Evolutionary conservation across 1,284 basidiomycete species (phyloP).

Genomic region (Ceratobasidium sp.): DNA sequence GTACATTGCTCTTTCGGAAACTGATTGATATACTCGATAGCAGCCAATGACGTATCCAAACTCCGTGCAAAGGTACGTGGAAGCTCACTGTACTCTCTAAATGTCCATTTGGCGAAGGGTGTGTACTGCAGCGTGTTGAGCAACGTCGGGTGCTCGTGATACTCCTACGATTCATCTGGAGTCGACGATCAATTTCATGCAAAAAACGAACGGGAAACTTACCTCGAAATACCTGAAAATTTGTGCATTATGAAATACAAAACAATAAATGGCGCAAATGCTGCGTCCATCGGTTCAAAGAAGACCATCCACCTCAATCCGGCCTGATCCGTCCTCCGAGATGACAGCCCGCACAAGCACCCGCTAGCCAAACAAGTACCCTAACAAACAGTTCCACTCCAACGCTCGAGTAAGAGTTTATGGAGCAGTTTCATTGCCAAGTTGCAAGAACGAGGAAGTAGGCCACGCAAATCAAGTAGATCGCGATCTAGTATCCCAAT

Average conservation of each 20-base stretch:
- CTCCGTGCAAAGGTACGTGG: slow-evolving; percentile 91
- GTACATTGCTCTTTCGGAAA: slow-evolving; percentile 96
- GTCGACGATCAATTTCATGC: background rate
- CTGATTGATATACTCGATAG: slow-evolving; percentile 96
- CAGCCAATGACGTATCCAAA: slow-evolving; percentile 90
- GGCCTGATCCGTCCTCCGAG: slow-evolving; percentile 80
- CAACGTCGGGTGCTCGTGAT: slow-evolving; percentile 96
- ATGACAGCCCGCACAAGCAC: slow-evolving; percentile 89
- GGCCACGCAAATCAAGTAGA: slow-evolving; percentile 87
- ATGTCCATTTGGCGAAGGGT: slow-evolving; percentile 96
- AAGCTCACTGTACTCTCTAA: slow-evolving; percentile 98
- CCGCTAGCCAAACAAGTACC: slow-evolving; percentile 89
- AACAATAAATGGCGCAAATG: slow-evolving; percentile 97
- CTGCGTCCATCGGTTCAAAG: slow-evolving; percentile 94
- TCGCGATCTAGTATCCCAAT: slow-evolving; percentile 99
- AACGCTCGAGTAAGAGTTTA: slow-evolving; percentile 86
- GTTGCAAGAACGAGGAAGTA: slow-evolving; percentile 66
- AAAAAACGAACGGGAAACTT: slow-evolving; percentile 50
- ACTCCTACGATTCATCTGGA: slow-evolving; percentile 73
- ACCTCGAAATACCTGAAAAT: slow-evolving; percentile 99
- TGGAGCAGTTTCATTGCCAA: slow-evolving; percentile 58
- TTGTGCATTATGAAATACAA: slow-evolving; percentile 95
- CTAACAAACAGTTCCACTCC: slow-evolving; percentile 98
- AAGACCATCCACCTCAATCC: slow-evolving; percentile 90
- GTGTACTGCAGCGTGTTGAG: slow-evolving; percentile 94